Base-by-base conservation (phyloP, 2,329 filamentous ascomycete genomes). In the Fusarium penzigii region DNA sequence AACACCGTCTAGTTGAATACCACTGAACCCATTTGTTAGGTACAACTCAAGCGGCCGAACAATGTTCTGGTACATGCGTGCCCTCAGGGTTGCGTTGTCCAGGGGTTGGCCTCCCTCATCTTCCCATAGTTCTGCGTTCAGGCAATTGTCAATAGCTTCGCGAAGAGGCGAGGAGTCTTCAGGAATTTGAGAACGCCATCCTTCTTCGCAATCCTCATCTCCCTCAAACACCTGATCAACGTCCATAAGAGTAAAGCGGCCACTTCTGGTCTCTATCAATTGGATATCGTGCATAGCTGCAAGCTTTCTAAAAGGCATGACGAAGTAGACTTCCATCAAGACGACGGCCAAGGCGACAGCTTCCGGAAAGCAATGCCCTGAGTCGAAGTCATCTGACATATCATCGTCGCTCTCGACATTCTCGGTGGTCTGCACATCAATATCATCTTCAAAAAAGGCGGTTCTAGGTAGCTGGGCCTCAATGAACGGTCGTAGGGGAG, bases 241-340 rank as follows among this genome's bases (percentile, higher is more conserved):
- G 2, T 56, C 51, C 14, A 48, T 25, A 6, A 46, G 36, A 4
- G 29, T 36, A 2, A 53, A 45, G 0, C 36, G 46, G 1, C 40
- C 29, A 5, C 38, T 43, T 1, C 11, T 4, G 0, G 39, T 34
- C 6, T 47, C 43, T 0, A 47, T 34, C 1, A 56, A 40, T 11
- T 40, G 29, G 2, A 56, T 42, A 5, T 42, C 29, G 17, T 48
- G 47, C 25, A 17, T 48, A 1, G 25, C 17, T 0, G 53, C 53
- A 1, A 56, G 14, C 6, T 17, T 13, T 13, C 41, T 43, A n/a
- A 56, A 56, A 1, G 53, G 47, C 2, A 29, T 46, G 6, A 13
- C 51, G 12, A 56, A 53, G 17, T 53, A 48, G 2, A 56, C 17
- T 17, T 56, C 53, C 25, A 56, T 48, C 11, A 56, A n/a, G 3